Percentiles rank a stretch among this genome's conserved stretches.
Evolutionary conservation across 2,329 filamentous ascomycete species (phyloP).

Genomic region (Talaromyces sp.): DNA sequence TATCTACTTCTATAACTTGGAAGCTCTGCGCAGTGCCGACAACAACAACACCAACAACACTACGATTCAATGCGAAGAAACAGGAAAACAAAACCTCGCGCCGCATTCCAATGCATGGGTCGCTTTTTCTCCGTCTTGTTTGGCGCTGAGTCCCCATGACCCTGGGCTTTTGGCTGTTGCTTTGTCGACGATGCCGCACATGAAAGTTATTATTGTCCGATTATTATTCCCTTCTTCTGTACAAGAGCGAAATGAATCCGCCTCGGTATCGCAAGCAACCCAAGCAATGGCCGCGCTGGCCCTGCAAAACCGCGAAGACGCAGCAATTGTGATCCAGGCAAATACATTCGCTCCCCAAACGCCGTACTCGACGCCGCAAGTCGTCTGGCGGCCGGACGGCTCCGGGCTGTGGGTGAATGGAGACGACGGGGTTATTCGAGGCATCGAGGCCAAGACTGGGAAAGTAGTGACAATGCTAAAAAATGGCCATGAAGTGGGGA

Average conservation of each 20-base stretch:
- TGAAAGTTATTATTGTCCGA: constrained; percentile 58
- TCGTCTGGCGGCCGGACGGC: constrained; percentile 58
- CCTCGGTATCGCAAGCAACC: constrained; percentile 42
- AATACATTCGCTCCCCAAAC: constrained; percentile 60
- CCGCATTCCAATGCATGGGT: constrained; percentile 61
- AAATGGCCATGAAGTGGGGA: constrained; percentile 50
- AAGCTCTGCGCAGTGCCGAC: background rate
- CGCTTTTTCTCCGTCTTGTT: constrained; percentile 55
- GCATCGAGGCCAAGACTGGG: constrained; percentile 54
- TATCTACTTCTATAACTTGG: constrained; percentile 49
- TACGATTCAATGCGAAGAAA: constrained; percentile 29
- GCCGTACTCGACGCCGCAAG: constrained; percentile 56
- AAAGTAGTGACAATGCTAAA: constrained; percentile 49
- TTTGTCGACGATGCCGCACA: constrained; percentile 55
- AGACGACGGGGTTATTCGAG: constrained; percentile 58
- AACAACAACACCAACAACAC: background rate
- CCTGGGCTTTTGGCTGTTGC: constrained; percentile 53
- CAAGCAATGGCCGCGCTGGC: constrained; percentile 48
- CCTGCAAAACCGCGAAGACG: constrained; percentile 52
- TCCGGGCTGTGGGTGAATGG: constrained; percentile 60
- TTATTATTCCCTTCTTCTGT: constrained; percentile 45
- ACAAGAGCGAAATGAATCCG: constrained; percentile 1
- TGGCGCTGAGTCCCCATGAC: constrained; percentile 53
- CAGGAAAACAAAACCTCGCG: constrained; percentile 56
- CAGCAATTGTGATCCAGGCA: constrained; percentile 55